Percentiles rank a stretch among this genome's conserved stretches.
Evolutionary conservation across 331 rosid species (phyloP).

Genomic region (Rhamnella rubrinervis): DNA sequence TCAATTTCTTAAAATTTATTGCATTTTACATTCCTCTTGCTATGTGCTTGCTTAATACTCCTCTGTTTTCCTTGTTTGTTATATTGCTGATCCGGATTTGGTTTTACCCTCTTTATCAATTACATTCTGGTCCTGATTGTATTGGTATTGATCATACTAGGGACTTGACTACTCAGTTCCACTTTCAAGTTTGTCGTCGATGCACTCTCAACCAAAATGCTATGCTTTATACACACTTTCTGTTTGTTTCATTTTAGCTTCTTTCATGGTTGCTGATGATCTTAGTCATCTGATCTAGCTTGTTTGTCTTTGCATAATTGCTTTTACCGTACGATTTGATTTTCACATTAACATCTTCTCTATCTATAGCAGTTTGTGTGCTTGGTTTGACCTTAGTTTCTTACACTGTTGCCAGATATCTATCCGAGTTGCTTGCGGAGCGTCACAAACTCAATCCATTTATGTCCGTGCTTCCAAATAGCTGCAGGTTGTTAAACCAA

Average conservation of each 20-base stretch:
- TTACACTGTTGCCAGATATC: constrained; percentile 48
- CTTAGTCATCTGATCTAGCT: no score
- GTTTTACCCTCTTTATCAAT: no score
- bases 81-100: no score
- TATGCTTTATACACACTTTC: not conserved
- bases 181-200: not conserved
- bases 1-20: no score
- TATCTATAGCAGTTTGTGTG: not conserved
- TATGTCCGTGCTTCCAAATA: constrained; percentile 64
- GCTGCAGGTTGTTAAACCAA: constrained; percentile 77
- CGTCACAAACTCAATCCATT: constrained; percentile 83
- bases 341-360: no score
- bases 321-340: no score
- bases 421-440: constrained; percentile 74
- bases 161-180: not conserved
- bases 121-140: no score
- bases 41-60: no score
- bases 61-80: no score
- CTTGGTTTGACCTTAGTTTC: not conserved
- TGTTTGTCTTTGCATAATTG: no score
- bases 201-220: not conserved
- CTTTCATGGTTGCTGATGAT: not conserved
- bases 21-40: no score
- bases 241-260: not conserved
- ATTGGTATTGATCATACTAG: no score